These are phyloP conservation scores for Syzygium syzygioides DNA, from an alignment of 441 rosid species.

Conservation along the genomic window DNA sequence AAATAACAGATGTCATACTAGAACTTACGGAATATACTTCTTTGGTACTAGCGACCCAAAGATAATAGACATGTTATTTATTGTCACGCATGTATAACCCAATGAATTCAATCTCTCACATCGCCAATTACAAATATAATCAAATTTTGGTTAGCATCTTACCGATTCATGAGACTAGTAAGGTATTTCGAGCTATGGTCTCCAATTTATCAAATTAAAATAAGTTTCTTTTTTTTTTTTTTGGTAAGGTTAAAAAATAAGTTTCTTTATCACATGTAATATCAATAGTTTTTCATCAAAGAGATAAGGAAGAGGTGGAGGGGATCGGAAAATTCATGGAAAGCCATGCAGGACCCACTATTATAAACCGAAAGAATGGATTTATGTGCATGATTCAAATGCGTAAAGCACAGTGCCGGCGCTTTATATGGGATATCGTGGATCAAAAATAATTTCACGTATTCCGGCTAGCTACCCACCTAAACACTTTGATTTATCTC, in stretches of 20 bases:
- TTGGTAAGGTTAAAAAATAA: too few relatives aligned
- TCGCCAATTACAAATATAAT: neutral
- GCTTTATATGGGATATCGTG: too few relatives aligned
- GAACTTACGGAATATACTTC: neutral
- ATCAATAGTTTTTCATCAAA: neutral
- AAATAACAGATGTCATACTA: neutral
- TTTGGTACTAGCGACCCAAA: neutral
- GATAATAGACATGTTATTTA: neutral
- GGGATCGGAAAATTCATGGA: neutral
- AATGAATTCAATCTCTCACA: neutral
- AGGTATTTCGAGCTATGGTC: neutral
- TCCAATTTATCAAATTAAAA: neutral
- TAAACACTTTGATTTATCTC: neutral
- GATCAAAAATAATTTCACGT: neutral
- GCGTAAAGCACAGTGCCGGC: neutral
- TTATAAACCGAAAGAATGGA: neutral
- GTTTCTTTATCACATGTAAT: neutral
- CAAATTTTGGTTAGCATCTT: neutral
- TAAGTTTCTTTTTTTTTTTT: too few relatives aligned
- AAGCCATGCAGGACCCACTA: neutral
- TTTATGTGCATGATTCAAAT: neutral
- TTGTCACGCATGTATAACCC: neutral
- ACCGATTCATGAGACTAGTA: neutral
- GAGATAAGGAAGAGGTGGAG: neutral
- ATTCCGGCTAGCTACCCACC: neutral